These are phyloP conservation scores for Delonix regia DNA, from an alignment of 306 rosid species.

Conservation along the genomic window DNA sequence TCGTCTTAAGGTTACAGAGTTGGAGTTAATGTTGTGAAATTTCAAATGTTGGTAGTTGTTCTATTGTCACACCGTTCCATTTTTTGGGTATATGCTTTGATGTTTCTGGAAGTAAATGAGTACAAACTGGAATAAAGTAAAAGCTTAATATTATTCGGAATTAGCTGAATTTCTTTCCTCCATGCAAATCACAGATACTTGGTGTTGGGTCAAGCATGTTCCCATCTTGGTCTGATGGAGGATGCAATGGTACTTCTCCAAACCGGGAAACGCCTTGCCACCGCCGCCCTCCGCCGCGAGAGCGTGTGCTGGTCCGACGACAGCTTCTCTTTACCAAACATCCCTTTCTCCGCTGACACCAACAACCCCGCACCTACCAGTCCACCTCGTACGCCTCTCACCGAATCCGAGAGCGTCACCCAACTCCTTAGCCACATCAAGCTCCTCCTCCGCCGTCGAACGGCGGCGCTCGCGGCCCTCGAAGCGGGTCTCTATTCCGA, in stretches of 20 bases:
- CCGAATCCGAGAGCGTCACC: conserved; percentile 63
- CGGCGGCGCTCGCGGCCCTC: conserved; percentile 85
- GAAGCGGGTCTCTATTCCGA: conserved; percentile 86
- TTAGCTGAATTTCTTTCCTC: not conserved
- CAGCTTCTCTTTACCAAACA: conserved; percentile 66
- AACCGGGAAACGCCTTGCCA: conserved; percentile 90
- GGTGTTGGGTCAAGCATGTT: conserved; percentile 91
- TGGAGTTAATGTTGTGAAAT: not conserved
- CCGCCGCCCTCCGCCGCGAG: conserved; percentile 91
- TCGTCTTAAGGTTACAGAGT: not conserved
- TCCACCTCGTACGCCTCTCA: conserved; percentile 51
- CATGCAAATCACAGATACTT: conserved; percentile 57
- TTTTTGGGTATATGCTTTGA: not conserved
- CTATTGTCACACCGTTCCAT: not conserved
- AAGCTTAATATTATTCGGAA: not conserved
- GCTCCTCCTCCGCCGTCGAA: conserved; percentile 79
- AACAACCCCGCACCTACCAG: conserved; percentile 36
- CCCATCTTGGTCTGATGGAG: conserved; percentile 91
- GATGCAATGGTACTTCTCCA: conserved; percentile 96
- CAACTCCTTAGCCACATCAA: conserved; percentile 81
- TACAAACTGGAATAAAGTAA: not conserved
- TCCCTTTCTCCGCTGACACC: conserved; percentile 41
- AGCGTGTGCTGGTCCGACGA: conserved; percentile 89
- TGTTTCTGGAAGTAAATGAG: not conserved
- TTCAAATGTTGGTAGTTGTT: conserved; percentile 1